Evolutionary conservation across 495 filamentous ascomycete genomes (phyloP).

Genomic region (Podospora anserina): DNA sequence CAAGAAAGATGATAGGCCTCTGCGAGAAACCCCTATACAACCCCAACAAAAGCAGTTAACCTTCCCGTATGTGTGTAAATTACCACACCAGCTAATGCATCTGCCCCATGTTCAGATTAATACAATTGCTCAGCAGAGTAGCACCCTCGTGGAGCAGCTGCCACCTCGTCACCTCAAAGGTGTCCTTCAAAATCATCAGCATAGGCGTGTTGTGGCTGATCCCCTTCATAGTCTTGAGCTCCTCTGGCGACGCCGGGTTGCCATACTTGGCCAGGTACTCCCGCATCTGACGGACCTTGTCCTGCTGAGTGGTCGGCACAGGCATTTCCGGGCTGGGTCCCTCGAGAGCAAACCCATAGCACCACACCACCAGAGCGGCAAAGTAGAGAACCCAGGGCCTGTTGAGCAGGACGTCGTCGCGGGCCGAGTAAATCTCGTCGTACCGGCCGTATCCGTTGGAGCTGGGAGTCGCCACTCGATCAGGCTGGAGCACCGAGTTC

Average conservation of each 20-base stretch:
- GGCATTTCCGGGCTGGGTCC: conserved; percentile 59
- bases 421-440: conserved; percentile 64
- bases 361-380: conserved; percentile 88
- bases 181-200: conserved; percentile 75
- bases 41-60: not conserved
- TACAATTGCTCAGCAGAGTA: conserved; percentile 74
- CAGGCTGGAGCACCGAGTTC: conserved; percentile 67
- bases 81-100: not conserved
- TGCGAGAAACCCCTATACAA: not conserved
- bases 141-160: conserved; percentile 86
- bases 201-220: conserved; percentile 82
- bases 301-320: conserved; percentile 53
- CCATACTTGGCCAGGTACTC: conserved; percentile 71
- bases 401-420: conserved; percentile 87
- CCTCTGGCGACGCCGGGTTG: conserved; percentile 73
- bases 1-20: not conserved
- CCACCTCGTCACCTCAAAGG: conserved; percentile 82
- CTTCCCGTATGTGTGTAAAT: too few species aligned
- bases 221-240: conserved; percentile 68
- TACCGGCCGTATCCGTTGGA: conserved; percentile 32
- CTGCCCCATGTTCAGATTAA: conserved; percentile 50
- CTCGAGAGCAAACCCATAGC: conserved; percentile 88
- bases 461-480: conserved; percentile 36
- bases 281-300: conserved; percentile 75
- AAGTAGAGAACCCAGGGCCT: conserved; percentile 98